Evolutionary conservation across 176 grass and related monocot genomes (phyloP).

Genomic region (Carex kokanica): DNA sequence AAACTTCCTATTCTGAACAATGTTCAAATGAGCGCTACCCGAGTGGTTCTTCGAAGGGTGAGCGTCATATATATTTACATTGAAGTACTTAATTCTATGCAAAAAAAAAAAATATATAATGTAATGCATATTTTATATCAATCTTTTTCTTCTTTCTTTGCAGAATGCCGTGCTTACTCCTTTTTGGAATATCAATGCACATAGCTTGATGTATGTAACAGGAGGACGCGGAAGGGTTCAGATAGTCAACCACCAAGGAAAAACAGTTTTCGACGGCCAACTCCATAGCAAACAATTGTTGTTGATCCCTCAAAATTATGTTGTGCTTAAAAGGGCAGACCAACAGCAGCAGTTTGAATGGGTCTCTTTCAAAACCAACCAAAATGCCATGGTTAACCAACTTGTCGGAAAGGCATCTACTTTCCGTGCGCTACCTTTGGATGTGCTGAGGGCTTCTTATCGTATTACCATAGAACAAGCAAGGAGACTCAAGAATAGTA

Average conservation of each 20-base stretch:
- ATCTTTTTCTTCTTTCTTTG: not conserved
- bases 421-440: not conserved
- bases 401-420: slow-evolving; percentile 23
- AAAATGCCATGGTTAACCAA: not conserved
- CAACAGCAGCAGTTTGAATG: slow-evolving; percentile 15
- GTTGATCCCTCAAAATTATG: slow-evolving; percentile 28
- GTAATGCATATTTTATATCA: not conserved
- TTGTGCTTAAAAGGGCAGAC: slow-evolving; percentile 8
- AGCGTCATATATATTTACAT: not conserved
- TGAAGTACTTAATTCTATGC: not conserved
- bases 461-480: slow-evolving; percentile 28
- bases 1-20: slow-evolving; percentile 38
- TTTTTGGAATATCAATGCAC: slow-evolving; percentile 34
- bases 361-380: slow-evolving; percentile 34
- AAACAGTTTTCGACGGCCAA: slow-evolving; percentile 14
- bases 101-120: too few relatives aligned
- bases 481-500: slow-evolving; percentile 23
- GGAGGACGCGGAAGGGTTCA: slow-evolving; percentile 10
- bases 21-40: slow-evolving; percentile 37
- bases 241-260: slow-evolving; percentile 1
- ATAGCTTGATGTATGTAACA: slow-evolving; percentile 38
- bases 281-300: slow-evolving; percentile 23
- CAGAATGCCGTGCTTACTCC: slow-evolving; percentile 32
- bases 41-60: slow-evolving; percentile 36
- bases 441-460: slow-evolving; percentile 25